Conservation (phyloP, 2,329 filamentous ascomycete species). For the Claviceps digitariae region DNA sequence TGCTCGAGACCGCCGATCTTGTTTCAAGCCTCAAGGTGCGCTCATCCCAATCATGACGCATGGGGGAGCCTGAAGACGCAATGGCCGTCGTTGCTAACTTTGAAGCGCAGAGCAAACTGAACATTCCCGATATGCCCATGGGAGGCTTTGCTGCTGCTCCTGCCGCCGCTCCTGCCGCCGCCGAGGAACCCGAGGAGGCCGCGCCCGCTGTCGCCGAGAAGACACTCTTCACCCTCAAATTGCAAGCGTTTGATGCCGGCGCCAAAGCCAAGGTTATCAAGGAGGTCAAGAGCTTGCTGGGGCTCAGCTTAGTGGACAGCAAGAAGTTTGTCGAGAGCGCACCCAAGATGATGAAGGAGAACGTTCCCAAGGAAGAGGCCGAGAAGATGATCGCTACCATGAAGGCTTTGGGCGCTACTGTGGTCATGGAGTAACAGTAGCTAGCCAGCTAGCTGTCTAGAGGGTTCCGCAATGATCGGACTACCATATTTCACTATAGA, state of each 20-base stretch:
- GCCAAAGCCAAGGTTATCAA: slow-evolving; percentile 99
- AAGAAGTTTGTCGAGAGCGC: slow-evolving; percentile 99
- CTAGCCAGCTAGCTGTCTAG: not conserved
- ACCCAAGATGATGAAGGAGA: slow-evolving; percentile 98
- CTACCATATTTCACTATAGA: slow-evolving; percentile 19
- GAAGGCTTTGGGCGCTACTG: slow-evolving; percentile 85
- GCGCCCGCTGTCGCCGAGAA: slow-evolving; percentile 86
- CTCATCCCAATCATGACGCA: not conserved
- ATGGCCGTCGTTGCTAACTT: slow-evolving; percentile 1
- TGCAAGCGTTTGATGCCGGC: slow-evolving; percentile 73
- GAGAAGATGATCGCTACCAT: slow-evolving; percentile 96
- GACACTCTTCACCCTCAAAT: slow-evolving; percentile 93
- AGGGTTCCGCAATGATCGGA: not conserved
- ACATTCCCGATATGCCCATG: slow-evolving; percentile 95
- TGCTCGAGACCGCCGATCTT: slow-evolving; percentile 93
- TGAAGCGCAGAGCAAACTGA: slow-evolving; percentile 61
- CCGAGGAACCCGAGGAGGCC: slow-evolving; percentile 74
- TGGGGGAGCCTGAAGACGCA: not conserved
- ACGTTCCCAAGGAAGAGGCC: slow-evolving; percentile 94
- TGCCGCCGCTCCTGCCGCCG: slow-evolving; percentile 48
- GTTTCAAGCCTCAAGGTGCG: slow-evolving; percentile 87
- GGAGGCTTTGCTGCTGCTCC: slow-evolving; percentile 70
- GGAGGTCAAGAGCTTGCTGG: slow-evolving; percentile 94
- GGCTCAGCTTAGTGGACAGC: slow-evolving; percentile 91
- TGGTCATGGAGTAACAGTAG: slow-evolving; percentile 65